Conservation (phyloP, 1,139 yeast species). For the Lodderomyces orthopsilosis region DNA sequence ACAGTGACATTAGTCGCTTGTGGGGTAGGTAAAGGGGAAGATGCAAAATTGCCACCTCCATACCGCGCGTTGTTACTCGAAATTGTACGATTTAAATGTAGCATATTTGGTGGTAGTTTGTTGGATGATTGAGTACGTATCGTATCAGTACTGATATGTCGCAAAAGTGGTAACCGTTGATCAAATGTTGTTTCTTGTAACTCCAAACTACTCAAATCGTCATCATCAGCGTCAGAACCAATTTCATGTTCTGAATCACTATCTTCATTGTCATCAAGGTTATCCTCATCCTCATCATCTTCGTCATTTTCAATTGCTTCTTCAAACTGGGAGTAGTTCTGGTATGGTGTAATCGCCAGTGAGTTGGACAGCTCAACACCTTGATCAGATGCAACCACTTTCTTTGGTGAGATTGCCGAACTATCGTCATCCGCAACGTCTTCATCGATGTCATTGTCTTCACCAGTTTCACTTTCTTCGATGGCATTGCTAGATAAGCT, state of each 20-base stretch:
- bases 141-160: constrained; percentile 22
- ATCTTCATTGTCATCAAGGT: constrained; percentile 2
- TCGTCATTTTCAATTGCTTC: neutral
- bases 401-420: neutral
- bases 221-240: constrained; percentile 6
- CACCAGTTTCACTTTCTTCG: constrained; percentile 1
- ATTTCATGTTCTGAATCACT: constrained; percentile 4
- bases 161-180: constrained; percentile 33
- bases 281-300: constrained; percentile 1
- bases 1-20: neutral
- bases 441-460: constrained; percentile 1
- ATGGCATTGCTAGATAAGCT: constrained; percentile 4
- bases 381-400: neutral
- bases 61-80: neutral
- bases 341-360: neutral
- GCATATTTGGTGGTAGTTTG: constrained; percentile 3
- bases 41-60: neutral
- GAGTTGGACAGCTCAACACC: neutral
- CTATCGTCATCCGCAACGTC: constrained; percentile 2
- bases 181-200: constrained; percentile 26
- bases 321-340: neutral
- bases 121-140: constrained; percentile 4
- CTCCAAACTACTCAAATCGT: constrained; percentile 15
- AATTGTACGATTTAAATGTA: neutral
- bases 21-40: neutral